A percentile compares a stretch with the other conserved stretches of the same genome.
phyloP scores from a whole-genome alignment of 129 eudicot species.

The Solidago caesia region DNA sequence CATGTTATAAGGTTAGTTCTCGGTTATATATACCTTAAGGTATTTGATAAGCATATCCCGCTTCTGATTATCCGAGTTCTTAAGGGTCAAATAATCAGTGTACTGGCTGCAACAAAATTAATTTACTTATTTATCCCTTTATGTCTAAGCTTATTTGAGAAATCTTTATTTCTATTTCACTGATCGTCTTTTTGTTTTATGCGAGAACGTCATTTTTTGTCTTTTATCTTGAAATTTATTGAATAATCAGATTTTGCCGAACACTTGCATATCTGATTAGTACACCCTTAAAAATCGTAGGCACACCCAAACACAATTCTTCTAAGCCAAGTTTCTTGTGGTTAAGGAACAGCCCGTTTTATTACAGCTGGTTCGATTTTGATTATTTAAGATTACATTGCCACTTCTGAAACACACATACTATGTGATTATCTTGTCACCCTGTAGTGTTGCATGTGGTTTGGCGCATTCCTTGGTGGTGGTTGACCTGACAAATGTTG shows the following conservation, averaged over 20 bases:
- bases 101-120: neutral
- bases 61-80: neutral
- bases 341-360: neutral
- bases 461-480: slow-evolving; percentile 85
- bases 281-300: neutral
- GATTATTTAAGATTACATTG: neutral
- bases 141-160: neutral
- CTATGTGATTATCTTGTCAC: slow-evolving; percentile 8
- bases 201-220: neutral
- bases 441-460: slow-evolving; percentile 91
- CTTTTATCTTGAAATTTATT: neutral
- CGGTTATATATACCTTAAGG: neutral
- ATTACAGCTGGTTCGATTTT: neutral
- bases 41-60: neutral
- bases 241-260: neutral
- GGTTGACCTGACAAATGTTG: slow-evolving; percentile 60
- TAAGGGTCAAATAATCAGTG: neutral
- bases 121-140: neutral
- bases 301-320: neutral
- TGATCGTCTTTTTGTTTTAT: neutral
- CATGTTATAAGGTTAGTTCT: slow-evolving; percentile 81
- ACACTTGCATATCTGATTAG: neutral
- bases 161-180: neutral
- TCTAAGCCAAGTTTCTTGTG: no score
- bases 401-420: neutral